These are phyloP conservation scores for Schwanniomyces sp. DNA, from an alignment of 805 yeast species.

Conservation along the genomic window DNA sequence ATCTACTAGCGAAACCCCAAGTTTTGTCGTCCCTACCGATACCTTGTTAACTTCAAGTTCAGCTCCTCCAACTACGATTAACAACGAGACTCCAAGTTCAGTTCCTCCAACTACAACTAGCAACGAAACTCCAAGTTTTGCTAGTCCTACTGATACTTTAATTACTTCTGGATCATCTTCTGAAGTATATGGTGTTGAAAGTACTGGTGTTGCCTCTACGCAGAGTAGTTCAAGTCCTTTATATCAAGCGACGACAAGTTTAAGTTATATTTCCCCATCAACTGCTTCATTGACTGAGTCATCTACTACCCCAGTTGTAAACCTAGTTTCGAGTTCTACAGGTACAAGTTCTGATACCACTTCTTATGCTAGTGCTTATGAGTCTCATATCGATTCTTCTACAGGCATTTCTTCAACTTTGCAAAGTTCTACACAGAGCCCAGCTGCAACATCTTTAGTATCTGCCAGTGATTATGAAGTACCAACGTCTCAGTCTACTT, in stretches of 20 bases:
- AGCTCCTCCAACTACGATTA: background rate
- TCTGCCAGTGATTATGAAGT: background rate
- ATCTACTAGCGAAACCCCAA: background rate
- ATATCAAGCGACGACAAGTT: background rate
- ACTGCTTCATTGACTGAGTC: background rate
- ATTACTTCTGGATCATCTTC: background rate
- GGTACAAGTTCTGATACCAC: background rate
- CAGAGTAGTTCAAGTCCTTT: background rate
- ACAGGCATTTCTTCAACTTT: background rate
- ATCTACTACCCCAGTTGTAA: background rate
- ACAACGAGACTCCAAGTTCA: too few relatives aligned
- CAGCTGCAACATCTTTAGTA: background rate
- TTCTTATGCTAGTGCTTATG: constrained; percentile 1
- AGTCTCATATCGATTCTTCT: background rate
- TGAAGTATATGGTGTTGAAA: too few relatives aligned
- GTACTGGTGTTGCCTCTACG: too few relatives aligned
- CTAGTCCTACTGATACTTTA: background rate
- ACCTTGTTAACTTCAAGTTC: background rate
- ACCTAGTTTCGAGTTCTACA: background rate
- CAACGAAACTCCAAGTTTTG: background rate
- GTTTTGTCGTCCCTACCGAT: background rate
- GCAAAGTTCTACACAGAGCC: background rate
- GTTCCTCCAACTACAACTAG: background rate
- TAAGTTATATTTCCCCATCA: background rate
- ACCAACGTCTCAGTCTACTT: background rate